phyloP scores from a whole-genome alignment of 108 stramenopile genomes.

The Fragilaria crotonensis region DNA sequence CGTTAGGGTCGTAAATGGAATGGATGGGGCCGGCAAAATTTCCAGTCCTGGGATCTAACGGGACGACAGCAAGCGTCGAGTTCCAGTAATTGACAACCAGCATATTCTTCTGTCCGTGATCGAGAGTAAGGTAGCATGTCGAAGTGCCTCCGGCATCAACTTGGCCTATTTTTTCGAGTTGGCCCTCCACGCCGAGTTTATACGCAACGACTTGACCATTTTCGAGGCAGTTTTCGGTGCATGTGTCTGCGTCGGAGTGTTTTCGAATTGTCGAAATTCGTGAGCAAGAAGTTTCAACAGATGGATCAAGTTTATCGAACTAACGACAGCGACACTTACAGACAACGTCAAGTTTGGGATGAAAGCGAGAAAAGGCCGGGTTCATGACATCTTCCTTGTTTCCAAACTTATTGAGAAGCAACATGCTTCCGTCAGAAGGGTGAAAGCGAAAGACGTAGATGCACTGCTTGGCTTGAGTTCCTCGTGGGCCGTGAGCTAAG shows the following conservation, averaged over 20 bases:
- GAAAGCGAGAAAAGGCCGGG: constrained; percentile 90
- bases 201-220: constrained; percentile 85
- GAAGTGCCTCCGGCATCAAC: constrained; percentile 86
- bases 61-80: constrained; percentile 81
- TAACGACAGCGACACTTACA: too few relatives aligned
- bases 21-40: constrained; percentile 49
- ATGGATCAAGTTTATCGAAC: too few relatives aligned
- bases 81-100: constrained; percentile 95
- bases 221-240: constrained; percentile 89
- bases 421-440: constrained; percentile 68
- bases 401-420: constrained; percentile 73
- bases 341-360: constrained; percentile 40
- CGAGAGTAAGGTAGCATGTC: constrained; percentile 95
- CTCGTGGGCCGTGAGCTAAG: constrained; percentile 90
- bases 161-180: constrained; percentile 50
- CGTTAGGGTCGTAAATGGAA: constrained; percentile 53
- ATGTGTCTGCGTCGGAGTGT: too few relatives aligned
- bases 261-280: too few relatives aligned
- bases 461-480: constrained; percentile 65
- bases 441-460: constrained; percentile 80
- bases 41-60: constrained; percentile 60
- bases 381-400: constrained; percentile 70
- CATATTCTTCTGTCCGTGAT: constrained; percentile 61
- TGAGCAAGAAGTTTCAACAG: too few relatives aligned
- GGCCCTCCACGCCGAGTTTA: constrained; percentile 54